Base-by-base conservation (phyloP, 2,329 filamentous ascomycete genomes). In the Claviceps cyperi region DNA sequence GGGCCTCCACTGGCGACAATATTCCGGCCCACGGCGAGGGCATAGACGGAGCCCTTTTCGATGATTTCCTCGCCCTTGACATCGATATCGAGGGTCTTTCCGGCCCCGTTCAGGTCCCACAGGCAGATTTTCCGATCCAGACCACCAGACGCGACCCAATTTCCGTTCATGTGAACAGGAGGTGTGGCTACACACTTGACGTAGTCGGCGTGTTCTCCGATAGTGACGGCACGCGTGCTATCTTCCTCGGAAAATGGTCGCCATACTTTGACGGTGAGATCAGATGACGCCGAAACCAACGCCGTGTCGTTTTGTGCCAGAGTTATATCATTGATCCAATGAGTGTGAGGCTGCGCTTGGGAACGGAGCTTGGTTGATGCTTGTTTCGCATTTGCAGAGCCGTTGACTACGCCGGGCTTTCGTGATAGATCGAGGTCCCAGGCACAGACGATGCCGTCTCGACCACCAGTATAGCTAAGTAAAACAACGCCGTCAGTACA, bases 11-110 rank as follows among this genome's bases (percentile, higher is more conserved):
- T 94, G 35, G 91, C 92, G 49, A 98, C 73, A 50, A 98, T 80
- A 53, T 78, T 86, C 47, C 83, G 81, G 45, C 83, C 86, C 1
- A 83, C 86, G 37, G 83, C 85, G 52, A 98, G 73, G 11, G 92
- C 87, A 66, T 98, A 98, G 3, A 98, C 84, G 22, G 92, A 97
- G 15, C 92, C 92, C 69, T 98, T 98, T 59, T 92, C 86, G 4
- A 77, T 76, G 43, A 81, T 79, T 61, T 94, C 90, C 56, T 94
- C 87, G 48, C 89, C 87, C 52, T 76, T 80, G 43, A 88, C 83
- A 60, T 94, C 82, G 50, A 98, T 94, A 61, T 90, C 84, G 36
- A 97, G 74, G 50, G 83, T 84, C 69, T 96, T 84, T 14, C 92
- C 91, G 5, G 75, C 83, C 48, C 91, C 90, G 62, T 84, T 86